Evolutionary conservation across 805 yeast species (phyloP).

Genomic region (Metschnikowia kunwiensis): DNA sequence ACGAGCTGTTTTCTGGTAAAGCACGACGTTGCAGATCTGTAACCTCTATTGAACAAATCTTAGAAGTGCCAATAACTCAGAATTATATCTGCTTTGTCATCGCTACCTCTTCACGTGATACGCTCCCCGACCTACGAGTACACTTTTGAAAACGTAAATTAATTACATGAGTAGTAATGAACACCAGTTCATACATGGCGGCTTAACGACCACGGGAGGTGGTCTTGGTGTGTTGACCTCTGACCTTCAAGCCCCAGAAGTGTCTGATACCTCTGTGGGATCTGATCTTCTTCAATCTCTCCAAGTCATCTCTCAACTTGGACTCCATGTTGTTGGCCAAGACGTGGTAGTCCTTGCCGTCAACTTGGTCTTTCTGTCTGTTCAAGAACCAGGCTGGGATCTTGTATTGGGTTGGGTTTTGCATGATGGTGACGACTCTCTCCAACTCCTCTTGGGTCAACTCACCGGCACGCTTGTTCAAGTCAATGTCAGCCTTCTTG

Average conservation of each 20-base stretch:
- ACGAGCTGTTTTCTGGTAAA: too few relatives aligned
- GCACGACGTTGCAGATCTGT: too few relatives aligned
- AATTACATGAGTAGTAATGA: conserved; percentile 18
- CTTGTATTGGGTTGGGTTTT: conserved; percentile 99
- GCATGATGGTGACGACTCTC: conserved; percentile 99
- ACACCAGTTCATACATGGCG: conserved; percentile 6
- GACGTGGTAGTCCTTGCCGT: conserved; percentile 99
- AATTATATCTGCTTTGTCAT: too few relatives aligned
- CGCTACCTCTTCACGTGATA: too few relatives aligned
- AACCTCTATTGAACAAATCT: too few relatives aligned
- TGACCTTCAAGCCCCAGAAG: conserved; percentile 99
- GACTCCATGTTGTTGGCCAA: conserved; percentile 99
- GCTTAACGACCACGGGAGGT: conserved; percentile 85
- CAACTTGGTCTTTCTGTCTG: conserved; percentile 96
- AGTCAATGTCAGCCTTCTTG: conserved; percentile 99
- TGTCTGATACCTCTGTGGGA: conserved; percentile 99
- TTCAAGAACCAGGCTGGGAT: conserved; percentile 98
- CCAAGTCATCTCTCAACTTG: conserved; percentile 99
- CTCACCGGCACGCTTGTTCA: conserved; percentile 99
- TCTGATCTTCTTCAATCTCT: conserved; percentile 99
- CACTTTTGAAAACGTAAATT: conserved; percentile 18
- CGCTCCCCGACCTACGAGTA: too few relatives aligned
- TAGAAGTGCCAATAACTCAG: too few relatives aligned
- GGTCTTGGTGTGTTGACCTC: conserved; percentile 99
- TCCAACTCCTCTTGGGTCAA: conserved; percentile 99